Conservation (phyloP, 805 yeast species). For the Diddensiella santjacobensis region DNA sequence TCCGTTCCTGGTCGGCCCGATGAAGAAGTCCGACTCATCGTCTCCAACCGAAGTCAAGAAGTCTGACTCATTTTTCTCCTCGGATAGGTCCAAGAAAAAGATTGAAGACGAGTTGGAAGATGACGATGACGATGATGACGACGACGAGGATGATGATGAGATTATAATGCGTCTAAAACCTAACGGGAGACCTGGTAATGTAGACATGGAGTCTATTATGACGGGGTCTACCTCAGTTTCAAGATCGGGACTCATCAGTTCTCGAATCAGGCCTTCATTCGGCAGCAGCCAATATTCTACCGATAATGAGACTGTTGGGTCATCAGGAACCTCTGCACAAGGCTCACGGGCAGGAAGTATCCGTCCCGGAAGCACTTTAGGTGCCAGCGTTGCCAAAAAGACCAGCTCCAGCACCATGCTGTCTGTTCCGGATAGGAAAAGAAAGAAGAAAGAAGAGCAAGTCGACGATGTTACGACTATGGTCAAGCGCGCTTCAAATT, state of each 20-base stretch:
- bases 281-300: not conserved
- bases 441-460: constrained; percentile 12
- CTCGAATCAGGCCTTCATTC: not conserved
- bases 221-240: not conserved
- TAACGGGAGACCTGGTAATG: not conserved
- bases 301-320: not conserved
- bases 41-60: constrained; percentile 6
- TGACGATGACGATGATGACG: not conserved
- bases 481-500: constrained; percentile 71
- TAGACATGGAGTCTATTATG: not conserved
- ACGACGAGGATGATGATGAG: constrained; percentile 8
- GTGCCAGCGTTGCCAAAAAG: not conserved
- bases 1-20: constrained; percentile 24
- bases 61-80: not conserved
- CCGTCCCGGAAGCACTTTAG: not conserved
- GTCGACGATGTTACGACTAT: constrained; percentile 51
- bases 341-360: not conserved
- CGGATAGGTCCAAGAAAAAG: constrained; percentile 4
- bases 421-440: too few species aligned
- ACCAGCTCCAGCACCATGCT: not conserved
- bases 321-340: not conserved
- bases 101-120: constrained; percentile 14
- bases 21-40: constrained; percentile 9
- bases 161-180: not conserved
- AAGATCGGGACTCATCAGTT: not conserved